Conservation (phyloP, 805 yeast genomes). For the Saturnispora halmiae region DNA sequence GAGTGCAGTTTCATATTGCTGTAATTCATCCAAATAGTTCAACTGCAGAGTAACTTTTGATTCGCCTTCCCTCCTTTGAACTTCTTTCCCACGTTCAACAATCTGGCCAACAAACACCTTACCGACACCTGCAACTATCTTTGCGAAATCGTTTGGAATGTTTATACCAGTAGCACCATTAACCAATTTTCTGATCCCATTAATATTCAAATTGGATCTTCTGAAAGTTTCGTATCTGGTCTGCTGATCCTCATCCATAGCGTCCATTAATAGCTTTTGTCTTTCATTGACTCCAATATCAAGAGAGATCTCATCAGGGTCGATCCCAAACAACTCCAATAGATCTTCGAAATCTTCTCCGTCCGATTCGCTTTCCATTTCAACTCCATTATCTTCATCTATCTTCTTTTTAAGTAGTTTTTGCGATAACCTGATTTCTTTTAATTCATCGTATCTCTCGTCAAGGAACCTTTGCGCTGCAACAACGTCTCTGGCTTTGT, state of each 20-base stretch:
- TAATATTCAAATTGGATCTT: constrained; percentile 62
- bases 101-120: constrained; percentile 87
- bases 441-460: constrained; percentile 19
- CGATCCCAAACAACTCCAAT: constrained; percentile 24
- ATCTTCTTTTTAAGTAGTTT: constrained; percentile 20
- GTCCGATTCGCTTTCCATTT: constrained; percentile 20
- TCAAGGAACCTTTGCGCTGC: constrained; percentile 21
- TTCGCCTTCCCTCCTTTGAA: constrained; percentile 50
- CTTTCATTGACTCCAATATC: constrained; percentile 45
- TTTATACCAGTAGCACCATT: constrained; percentile 71
- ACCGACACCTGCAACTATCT: constrained; percentile 76
- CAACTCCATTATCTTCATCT: constrained; percentile 25
- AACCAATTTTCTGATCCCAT: constrained; percentile 73
- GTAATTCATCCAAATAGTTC: constrained; percentile 33
- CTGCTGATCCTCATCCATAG: constrained; percentile 75
- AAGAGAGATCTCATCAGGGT: constrained; percentile 25
- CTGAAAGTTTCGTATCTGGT: constrained; percentile 80
- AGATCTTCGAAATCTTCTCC: constrained; percentile 25
- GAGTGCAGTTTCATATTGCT: constrained; percentile 23
- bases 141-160: constrained; percentile 69
- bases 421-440: constrained; percentile 19
- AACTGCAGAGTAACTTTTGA: constrained; percentile 31
- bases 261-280: constrained; percentile 54
- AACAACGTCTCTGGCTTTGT: constrained; percentile 20
- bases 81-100: constrained; percentile 69